These are phyloP conservation scores for Pelargonium citronellum DNA, from an alignment of 441 rosid genomes.

Conservation along the genomic window DNA sequence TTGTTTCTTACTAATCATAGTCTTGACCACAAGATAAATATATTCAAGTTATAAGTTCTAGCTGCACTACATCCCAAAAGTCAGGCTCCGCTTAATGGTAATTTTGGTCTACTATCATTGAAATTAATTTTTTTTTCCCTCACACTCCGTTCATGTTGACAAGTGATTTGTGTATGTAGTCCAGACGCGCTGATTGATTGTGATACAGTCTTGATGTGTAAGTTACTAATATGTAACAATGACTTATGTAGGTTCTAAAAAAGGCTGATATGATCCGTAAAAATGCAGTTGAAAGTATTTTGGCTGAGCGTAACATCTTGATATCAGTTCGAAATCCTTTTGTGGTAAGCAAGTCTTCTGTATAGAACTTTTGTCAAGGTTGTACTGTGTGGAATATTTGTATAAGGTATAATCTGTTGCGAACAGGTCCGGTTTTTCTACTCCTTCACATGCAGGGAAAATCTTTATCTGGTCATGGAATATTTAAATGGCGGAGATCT, in stretches of 20 bases:
- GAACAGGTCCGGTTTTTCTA: slow-evolving; percentile 95
- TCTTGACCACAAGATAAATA: background rate
- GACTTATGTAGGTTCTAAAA: slow-evolving; percentile 64
- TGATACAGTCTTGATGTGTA: background rate
- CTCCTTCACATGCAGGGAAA: slow-evolving; percentile 97
- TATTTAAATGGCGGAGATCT: slow-evolving; percentile 97
- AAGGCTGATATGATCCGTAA: slow-evolving; percentile 96
- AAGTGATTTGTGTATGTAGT: background rate
- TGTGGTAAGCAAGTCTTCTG: slow-evolving; percentile 56
- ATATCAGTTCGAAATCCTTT: slow-evolving; percentile 95
- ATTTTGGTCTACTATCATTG: background rate
- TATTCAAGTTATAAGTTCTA: background rate
- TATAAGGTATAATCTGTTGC: slow-evolving; percentile 36
- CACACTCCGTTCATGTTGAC: background rate
- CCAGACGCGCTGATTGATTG: background rate
- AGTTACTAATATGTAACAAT: slow-evolving; percentile 14
- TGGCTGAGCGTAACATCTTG: slow-evolving; percentile 89
- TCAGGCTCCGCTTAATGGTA: background rate
- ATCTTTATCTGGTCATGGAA: slow-evolving; percentile 97
- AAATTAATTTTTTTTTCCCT: background rate
- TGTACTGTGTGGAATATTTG: slow-evolving; percentile 19
- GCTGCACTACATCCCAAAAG: background rate
- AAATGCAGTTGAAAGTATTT: slow-evolving; percentile 95
- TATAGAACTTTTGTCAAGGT: slow-evolving; percentile 12
- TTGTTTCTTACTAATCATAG: background rate